These are phyloP conservation scores for Taphrina flavorubra DNA, from an alignment of 1,139 yeast genomes.

Conservation along the genomic window DNA sequence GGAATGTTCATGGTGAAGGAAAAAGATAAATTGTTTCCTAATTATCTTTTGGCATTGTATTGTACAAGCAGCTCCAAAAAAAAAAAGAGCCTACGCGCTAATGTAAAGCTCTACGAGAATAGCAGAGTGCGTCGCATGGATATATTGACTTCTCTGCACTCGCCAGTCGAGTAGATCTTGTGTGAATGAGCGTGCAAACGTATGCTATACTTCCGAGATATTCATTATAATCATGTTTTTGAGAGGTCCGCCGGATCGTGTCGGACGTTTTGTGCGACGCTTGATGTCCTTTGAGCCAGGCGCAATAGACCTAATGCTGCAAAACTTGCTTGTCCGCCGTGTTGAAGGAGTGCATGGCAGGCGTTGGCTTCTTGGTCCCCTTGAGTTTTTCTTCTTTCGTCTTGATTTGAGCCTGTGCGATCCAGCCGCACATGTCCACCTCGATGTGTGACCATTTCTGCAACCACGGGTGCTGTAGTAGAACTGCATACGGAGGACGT, in stretches of 20 bases:
- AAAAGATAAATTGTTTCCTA: too few species aligned
- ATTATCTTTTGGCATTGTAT: not conserved
- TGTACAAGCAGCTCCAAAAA: not conserved
- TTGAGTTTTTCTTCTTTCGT: constrained; percentile 25
- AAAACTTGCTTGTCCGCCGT: constrained; percentile 16
- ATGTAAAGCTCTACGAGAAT: not conserved
- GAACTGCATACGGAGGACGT: constrained; percentile 80
- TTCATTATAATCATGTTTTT: not conserved
- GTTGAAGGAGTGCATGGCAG: constrained; percentile 44
- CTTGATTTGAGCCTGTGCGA: constrained; percentile 42
- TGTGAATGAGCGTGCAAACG: too few species aligned
- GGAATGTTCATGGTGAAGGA: too few species aligned
- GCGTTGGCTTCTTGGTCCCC: constrained; percentile 34
- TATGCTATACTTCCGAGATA: not conserved
- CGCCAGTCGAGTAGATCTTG: too few species aligned
- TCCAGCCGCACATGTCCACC: constrained; percentile 47
- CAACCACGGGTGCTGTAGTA: constrained; percentile 85
- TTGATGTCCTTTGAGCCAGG: not conserved
- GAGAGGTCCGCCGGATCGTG: not conserved
- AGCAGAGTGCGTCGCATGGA: too few species aligned
- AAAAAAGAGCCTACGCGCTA: not conserved
- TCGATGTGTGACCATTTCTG: constrained; percentile 52
- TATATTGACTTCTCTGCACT: too few species aligned
- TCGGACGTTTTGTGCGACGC: not conserved
- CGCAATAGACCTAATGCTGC: not conserved